Evolutionary conservation across 2,329 filamentous ascomycete species (phyloP).

Genomic region (Fusarium liriodendri): DNA sequence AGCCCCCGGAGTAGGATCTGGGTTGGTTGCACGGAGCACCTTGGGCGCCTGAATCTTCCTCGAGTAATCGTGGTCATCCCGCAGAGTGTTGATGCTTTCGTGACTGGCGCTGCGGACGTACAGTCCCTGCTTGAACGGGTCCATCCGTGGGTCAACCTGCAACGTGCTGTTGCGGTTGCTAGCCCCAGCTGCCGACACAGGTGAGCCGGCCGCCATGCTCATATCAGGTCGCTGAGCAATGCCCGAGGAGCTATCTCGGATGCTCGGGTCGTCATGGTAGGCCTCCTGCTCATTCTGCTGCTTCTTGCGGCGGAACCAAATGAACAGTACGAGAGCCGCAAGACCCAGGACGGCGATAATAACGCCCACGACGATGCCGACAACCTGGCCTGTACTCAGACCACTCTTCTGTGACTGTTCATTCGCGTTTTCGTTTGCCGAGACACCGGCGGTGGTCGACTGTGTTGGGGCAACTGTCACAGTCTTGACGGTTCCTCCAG

Average conservation of each 20-base stretch:
- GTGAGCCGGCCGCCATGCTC: conserved; percentile 47
- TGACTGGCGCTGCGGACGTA: conserved; percentile 70
- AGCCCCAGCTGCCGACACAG: conserved; percentile 49
- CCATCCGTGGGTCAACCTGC: conserved; percentile 71
- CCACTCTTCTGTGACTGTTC: conserved; percentile 35
- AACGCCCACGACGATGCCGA: conserved; percentile 65
- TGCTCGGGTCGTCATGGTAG: conserved; percentile 58
- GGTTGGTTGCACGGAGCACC: conserved; percentile 72
- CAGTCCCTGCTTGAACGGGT: conserved; percentile 68
- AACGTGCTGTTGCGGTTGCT: conserved; percentile 65
- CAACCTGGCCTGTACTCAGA: conserved; percentile 60
- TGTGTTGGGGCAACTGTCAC: conserved; percentile 63
- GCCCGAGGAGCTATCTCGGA: conserved; percentile 63
- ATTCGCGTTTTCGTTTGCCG: conserved; percentile 33
- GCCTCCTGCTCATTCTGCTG: conserved; percentile 55
- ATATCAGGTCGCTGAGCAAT: conserved; percentile 59
- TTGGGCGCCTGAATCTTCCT: conserved; percentile 66
- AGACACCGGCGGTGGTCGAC: conserved; percentile 31
- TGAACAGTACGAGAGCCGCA: conserved; percentile 53
- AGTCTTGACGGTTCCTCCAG: conserved; percentile 64
- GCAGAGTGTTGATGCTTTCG: conserved; percentile 72
- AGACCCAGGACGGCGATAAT: conserved; percentile 56
- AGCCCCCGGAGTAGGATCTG: conserved; percentile 58
- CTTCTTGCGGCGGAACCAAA: conserved; percentile 59
- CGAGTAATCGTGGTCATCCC: conserved; percentile 75